Evolutionary conservation across 208 protist genomes (phyloP).

Genomic region (Acanthamoeba royreba): DNA sequence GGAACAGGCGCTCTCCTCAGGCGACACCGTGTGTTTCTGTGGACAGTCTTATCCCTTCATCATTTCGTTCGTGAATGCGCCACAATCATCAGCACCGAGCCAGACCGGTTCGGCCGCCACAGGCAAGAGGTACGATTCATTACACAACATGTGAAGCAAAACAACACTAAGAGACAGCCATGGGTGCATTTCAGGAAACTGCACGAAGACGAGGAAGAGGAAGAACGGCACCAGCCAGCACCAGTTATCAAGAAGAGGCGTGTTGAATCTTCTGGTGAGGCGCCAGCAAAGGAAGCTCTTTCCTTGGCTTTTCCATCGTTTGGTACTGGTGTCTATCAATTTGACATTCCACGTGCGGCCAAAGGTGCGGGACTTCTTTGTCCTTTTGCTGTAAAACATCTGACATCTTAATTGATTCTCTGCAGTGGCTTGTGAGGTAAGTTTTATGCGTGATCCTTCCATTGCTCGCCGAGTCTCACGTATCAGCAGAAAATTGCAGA

Average conservation of each 20-base stretch:
- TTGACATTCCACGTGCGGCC: not conserved
- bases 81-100: too few species aligned
- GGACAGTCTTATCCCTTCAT: not conserved
- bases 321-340: not conserved
- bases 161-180: too few species aligned
- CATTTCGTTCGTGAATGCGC: too few species aligned
- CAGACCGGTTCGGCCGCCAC: too few species aligned
- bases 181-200: too few species aligned
- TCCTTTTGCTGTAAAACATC: not conserved
- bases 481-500: not conserved
- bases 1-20: not conserved
- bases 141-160: too few species aligned
- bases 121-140: too few species aligned
- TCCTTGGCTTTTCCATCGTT: not conserved
- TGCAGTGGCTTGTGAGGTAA: not conserved
- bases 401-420: too few species aligned
- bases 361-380: not conserved
- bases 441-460: too few species aligned
- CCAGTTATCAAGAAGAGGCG: not conserved
- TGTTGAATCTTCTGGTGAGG: not conserved
- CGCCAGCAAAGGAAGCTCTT: not conserved
- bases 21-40: conserved; percentile 15
- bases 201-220: not conserved
- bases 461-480: too few species aligned
- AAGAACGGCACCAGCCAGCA: not conserved